Evolutionary conservation across 805 yeast species (phyloP).

Genomic region (Ogataea dorogensis): DNA sequence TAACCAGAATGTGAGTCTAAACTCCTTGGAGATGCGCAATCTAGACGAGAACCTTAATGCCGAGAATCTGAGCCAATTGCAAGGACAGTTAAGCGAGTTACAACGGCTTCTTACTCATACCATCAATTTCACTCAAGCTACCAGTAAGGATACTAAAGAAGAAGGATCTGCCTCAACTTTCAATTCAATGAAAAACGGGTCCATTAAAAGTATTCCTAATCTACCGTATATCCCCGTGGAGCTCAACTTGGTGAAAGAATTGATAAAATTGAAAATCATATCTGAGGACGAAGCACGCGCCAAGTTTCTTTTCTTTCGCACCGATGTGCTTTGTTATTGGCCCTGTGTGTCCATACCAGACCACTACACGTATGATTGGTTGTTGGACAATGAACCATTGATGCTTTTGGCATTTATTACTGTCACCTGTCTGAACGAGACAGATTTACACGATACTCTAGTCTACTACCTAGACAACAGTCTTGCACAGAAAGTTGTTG

Average conservation of each 20-base stretch:
- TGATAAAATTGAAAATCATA: conserved; percentile 37
- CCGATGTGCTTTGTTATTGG: conserved; percentile 44
- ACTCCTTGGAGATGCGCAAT: conserved; percentile 9
- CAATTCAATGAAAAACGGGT: conserved; percentile 38
- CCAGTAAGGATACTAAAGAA: conserved; percentile 3
- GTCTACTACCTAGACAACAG: conserved; percentile 45
- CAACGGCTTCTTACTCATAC: conserved; percentile 33
- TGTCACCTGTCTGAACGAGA: conserved; percentile 47
- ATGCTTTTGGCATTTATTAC: conserved; percentile 43
- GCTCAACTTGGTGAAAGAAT: conserved; percentile 37
- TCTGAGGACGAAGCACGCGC: conserved; percentile 34
- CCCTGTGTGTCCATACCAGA: conserved; percentile 46
- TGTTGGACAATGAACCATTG: conserved; percentile 43
- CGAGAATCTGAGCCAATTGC: conserved; percentile 25
- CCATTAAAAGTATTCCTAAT: conserved; percentile 31
- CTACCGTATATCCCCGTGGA: conserved; percentile 39
- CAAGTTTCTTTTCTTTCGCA: conserved; percentile 37
- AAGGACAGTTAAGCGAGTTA: conserved; percentile 32
- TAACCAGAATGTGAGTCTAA: conserved; percentile 10
- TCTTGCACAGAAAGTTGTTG: conserved; percentile 43
- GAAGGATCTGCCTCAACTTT: conserved; percentile 31
- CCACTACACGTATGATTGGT: conserved; percentile 38
- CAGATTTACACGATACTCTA: conserved; percentile 41
- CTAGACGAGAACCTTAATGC: conserved; percentile 23
- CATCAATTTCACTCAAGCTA: conserved; percentile 17